These are phyloP conservation scores for Aspergillus uvarum DNA, from an alignment of 2,329 filamentous ascomycete genomes.

Conservation along the genomic window DNA sequence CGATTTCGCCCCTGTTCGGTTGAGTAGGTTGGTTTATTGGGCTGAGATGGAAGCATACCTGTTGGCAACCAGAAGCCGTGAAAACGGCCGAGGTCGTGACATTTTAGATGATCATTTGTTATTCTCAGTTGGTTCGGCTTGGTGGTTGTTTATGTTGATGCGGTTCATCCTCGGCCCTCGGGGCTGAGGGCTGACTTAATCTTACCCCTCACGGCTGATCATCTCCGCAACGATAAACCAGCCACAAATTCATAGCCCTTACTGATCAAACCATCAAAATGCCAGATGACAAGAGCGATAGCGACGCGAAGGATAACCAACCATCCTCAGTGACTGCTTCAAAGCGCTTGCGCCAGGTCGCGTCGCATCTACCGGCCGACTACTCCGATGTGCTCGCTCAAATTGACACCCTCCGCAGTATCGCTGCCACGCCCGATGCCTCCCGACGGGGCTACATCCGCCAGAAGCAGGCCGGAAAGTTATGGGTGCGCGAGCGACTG, in stretches of 20 bases:
- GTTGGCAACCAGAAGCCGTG: conserved; percentile 55
- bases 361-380: conserved; percentile 56
- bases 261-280: conserved; percentile 3
- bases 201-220: conserved; percentile 16
- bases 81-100: conserved; percentile 36
- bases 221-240: background rate
- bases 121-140: background rate
- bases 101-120: conserved; percentile 1
- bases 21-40: background rate
- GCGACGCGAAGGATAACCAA: background rate
- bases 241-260: conserved; percentile 1
- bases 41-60: conserved; percentile 37
- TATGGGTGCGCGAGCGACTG: conserved; percentile 64
- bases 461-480: conserved; percentile 63
- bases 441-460: conserved; percentile 59
- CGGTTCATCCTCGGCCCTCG: conserved; percentile 23
- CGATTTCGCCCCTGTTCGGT: conserved; percentile 59
- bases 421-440: conserved; percentile 56
- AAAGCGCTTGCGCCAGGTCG: conserved; percentile 51
- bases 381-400: conserved; percentile 63
- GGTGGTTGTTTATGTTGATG: background rate
- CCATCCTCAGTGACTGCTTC: conserved; percentile 31
- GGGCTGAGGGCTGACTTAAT: background rate
- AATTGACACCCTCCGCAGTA: conserved; percentile 51
- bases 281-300: conserved; percentile 20